phyloP scores from a whole-genome alignment of 2,329 filamentous ascomycete species.

The Domatiomyces catenatus region DNA sequence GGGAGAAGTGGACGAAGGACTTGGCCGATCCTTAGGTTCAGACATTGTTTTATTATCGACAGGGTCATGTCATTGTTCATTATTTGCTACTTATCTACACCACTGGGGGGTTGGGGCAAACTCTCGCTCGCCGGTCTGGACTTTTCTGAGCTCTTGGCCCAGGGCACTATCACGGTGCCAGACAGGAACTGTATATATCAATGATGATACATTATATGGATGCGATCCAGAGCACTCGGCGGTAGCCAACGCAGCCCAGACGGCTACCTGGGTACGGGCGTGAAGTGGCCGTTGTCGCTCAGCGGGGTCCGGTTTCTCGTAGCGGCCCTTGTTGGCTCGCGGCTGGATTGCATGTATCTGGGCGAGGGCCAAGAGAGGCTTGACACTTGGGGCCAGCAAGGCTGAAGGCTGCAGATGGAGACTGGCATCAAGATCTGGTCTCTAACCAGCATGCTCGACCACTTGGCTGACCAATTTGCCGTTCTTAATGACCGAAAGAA shows the following conservation, averaged over 20 bases:
- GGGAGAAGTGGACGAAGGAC: constrained; percentile 59
- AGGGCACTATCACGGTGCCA: not conserved
- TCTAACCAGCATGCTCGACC: constrained; percentile 75
- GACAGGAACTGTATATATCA: not conserved
- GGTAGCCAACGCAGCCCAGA: not conserved
- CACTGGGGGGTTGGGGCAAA: not conserved
- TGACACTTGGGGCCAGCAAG: not conserved
- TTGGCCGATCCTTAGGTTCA: not conserved
- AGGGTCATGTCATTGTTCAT: not conserved
- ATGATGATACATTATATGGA: not conserved
- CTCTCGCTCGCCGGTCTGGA: not conserved
- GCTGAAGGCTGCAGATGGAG: not conserved
- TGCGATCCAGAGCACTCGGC: not conserved
- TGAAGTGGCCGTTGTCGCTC: not conserved
- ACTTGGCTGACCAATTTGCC: constrained; percentile 80
- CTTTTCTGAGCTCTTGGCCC: not conserved
- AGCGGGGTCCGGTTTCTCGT: not conserved
- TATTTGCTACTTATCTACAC: not conserved
- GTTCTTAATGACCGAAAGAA: constrained; percentile 63
- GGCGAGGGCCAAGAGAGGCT: not conserved
- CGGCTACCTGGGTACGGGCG: not conserved
- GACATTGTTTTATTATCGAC: not conserved
- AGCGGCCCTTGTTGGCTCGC: not conserved
- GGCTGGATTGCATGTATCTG: not conserved
- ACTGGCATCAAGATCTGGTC: not conserved